Conservation (phyloP, 164 flowering plant species). For the Stephania japonica region DNA sequence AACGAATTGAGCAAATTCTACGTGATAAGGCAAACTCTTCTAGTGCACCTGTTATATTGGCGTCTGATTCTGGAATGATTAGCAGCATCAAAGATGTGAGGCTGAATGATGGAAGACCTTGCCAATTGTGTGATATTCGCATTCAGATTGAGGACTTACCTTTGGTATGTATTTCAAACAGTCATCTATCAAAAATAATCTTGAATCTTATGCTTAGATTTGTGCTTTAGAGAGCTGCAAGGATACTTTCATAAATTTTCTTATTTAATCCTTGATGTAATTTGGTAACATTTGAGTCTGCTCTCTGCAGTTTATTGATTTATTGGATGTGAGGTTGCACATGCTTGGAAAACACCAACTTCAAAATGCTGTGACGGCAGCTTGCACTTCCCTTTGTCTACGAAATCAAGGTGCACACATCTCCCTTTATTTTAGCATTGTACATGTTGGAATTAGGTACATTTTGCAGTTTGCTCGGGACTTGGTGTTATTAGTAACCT, state of each 20-base stretch:
- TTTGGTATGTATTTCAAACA: slow-evolving; percentile 34
- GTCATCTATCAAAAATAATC: background rate
- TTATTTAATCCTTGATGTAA: background rate
- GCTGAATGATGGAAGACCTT: slow-evolving; percentile 33
- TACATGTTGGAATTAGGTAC: background rate
- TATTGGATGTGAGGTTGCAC: slow-evolving; percentile 46
- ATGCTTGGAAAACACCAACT: slow-evolving; percentile 90
- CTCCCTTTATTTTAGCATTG: background rate
- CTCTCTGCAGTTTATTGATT: slow-evolving; percentile 50
- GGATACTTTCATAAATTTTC: no score
- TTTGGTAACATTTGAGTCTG: background rate
- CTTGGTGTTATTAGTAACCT: no score
- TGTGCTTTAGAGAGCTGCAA: no score
- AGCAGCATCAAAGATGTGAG: slow-evolving; percentile 40
- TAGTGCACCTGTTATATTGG: slow-evolving; percentile 66
- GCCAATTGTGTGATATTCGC: slow-evolving; percentile 60
- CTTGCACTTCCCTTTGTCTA: slow-evolving; percentile 73
- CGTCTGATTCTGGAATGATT: slow-evolving; percentile 56
- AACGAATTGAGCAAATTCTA: slow-evolving; percentile 71
- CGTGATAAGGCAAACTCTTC: slow-evolving; percentile 57
- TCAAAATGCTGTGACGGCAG: slow-evolving; percentile 82
- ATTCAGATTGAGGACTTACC: slow-evolving; percentile 48
- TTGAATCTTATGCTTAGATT: no score
- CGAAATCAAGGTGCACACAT: slow-evolving; percentile 50
- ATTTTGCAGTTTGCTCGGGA: no score